phyloP scores from a whole-genome alignment of 139 green algal species.

The Chlamydomonas sphaeroides region DNA sequence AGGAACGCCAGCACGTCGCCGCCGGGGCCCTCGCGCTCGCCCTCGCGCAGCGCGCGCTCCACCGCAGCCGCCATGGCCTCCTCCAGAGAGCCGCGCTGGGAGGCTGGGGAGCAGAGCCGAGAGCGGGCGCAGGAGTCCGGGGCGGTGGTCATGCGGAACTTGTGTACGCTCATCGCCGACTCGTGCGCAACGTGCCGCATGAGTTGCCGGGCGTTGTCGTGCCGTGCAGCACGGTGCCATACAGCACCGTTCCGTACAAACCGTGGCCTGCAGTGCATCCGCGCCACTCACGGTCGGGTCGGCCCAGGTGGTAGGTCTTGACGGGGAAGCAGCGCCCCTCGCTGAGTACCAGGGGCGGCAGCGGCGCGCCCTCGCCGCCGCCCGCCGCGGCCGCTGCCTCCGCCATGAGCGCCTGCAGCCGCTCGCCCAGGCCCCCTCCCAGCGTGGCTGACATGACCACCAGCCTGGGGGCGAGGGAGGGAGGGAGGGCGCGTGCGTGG shows the following conservation, averaged over 20 bases:
- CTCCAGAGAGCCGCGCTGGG: conserved; percentile 49
- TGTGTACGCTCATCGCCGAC: too few relatives aligned
- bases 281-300: conserved; percentile 10
- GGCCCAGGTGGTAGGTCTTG: conserved; percentile 50
- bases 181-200: too few relatives aligned
- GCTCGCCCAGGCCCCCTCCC: conserved; percentile 62
- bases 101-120: neutral
- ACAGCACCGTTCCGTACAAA: too few relatives aligned
- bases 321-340: conserved; percentile 71
- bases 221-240: too few relatives aligned
- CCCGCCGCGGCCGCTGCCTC: neutral
- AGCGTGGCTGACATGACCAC: conserved; percentile 78
- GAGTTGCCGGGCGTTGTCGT: too few relatives aligned
- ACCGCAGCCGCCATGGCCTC: conserved; percentile 51
- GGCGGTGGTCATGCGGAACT: too few relatives aligned
- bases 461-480: conserved; percentile 43
- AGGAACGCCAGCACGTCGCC: conserved; percentile 68
- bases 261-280: too few relatives aligned
- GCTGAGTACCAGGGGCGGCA: conserved; percentile 61
- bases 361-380: neutral
- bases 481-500: too few relatives aligned
- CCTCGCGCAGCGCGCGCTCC: conserved; percentile 24
- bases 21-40: neutral
- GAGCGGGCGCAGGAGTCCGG: too few relatives aligned
- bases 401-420: conserved; percentile 51